A percentile compares a stretch with the other conserved stretches of the same genome.
These are phyloP conservation scores for Fraxinus greggii DNA, from an alignment of 305 asterid genomes.

Conservation along the genomic window DNA sequence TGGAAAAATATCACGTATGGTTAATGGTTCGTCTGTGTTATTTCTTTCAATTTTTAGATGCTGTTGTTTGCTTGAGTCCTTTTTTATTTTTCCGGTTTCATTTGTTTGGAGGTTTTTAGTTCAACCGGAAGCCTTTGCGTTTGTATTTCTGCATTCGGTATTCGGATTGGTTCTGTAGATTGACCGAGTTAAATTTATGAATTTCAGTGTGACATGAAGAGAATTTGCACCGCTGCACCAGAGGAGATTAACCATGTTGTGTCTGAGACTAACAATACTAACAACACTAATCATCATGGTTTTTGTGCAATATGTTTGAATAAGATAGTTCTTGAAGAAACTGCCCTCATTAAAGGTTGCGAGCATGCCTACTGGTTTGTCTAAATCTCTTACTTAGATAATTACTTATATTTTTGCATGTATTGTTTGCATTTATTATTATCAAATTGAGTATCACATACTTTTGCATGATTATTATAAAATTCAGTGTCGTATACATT, in stretches of 20 bases:
- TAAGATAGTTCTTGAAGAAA: slow-evolving; percentile 67
- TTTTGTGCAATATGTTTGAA: slow-evolving; percentile 70
- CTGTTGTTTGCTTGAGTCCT: background rate
- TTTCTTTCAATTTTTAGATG: background rate
- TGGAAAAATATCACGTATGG: background rate
- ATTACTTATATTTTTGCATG: background rate
- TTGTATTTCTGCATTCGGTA: background rate
- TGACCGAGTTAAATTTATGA: slow-evolving; percentile 22
- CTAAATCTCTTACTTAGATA: slow-evolving; percentile 24
- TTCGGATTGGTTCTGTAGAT: slow-evolving; percentile 8
- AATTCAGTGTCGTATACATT: background rate
- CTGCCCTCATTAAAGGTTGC: slow-evolving; percentile 91
- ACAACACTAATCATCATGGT: slow-evolving; percentile 47
- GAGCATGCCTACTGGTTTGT: slow-evolving; percentile 94
- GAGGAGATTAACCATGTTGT: slow-evolving; percentile 37
- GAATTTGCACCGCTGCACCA: slow-evolving; percentile 27
- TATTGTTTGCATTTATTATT: background rate
- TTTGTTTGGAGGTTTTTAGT: background rate
- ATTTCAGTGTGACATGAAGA: slow-evolving; percentile 38
- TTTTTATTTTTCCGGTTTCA: background rate
- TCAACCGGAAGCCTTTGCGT: background rate
- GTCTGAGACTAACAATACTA: slow-evolving; percentile 29
- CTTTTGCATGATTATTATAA: background rate
- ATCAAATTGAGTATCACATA: background rate
- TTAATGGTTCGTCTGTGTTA: background rate